Evolutionary conservation across 164 flowering plant species (phyloP), one percentile per base, ranked within the genome.

Genomic region (Tetracentron sinense): DNA sequence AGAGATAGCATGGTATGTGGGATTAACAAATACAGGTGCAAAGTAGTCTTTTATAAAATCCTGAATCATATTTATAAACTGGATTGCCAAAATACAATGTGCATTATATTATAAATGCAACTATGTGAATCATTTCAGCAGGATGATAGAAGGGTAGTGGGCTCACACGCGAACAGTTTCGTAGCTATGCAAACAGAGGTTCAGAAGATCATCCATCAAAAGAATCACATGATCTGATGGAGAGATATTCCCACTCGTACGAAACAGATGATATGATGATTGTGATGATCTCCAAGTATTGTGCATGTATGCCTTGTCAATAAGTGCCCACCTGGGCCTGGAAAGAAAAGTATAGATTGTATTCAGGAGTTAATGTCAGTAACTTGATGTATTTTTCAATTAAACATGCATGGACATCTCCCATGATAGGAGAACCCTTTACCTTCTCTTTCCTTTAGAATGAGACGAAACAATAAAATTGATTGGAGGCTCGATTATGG

Each of bases 271-370:
- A 76, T 89, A 94, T n/a, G 92, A 84, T 58, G 99, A 77, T 46
- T 94, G 99, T 59, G 99, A 94, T 65, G 97, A 81, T 77, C 99
- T 83, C 99, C 99, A 94, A 7, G 93, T 91, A 67, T 77, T 85
- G 68, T 89, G 99, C 99, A 94, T 88, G 75, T 82, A 83, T 23
- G 92, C 85, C 83, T 91, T 94, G 81, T 94, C 99, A 67, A 85
- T 76, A 69, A 85, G 87, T 49, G 95, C 88, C 99, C 99, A 94
- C 77, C 90, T 75, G 17, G 99, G 97, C 79, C 99, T 94, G 89
- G 22, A 77, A 72, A 29, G 44, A 54, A 31, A 69, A 64, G 16
- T 46, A 27, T 10, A 62, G 30, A 16, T 17, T 16, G 60, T 11
- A 25, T 30, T 61, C 54, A 56, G 62, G 60, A 48, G 26, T 48